Percentiles rank a stretch among this genome's conserved stretches.
Conservation (phyloP, 208 protist genomes). For the Trypanosoma cruzi region DNA sequence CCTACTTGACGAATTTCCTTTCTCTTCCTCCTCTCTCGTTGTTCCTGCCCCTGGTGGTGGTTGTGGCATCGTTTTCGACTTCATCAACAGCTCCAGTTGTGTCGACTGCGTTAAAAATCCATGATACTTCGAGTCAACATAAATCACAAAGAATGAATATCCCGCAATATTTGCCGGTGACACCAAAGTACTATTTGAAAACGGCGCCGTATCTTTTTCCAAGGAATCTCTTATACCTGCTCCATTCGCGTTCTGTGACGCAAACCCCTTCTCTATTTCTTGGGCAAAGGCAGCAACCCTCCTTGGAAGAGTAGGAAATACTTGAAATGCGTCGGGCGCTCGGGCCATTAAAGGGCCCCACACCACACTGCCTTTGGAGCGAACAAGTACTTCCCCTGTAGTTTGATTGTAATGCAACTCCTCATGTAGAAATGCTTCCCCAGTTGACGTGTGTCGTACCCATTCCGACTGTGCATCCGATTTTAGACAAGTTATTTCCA, state of each 20-base stretch:
- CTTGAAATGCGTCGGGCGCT: neutral
- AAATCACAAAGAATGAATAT: constrained; percentile 14
- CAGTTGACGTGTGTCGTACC: constrained; percentile 4
- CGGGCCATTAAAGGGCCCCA: neutral
- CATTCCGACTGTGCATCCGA: constrained; percentile 4
- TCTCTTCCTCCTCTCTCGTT: neutral
- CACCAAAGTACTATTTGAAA: neutral
- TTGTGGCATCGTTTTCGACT: neutral
- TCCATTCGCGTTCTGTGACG: neutral
- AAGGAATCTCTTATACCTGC: neutral
- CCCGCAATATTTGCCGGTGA: neutral
- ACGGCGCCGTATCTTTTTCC: neutral
- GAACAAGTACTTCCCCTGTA: neutral
- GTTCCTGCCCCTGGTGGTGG: neutral
- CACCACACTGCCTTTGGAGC: neutral
- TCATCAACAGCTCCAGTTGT: neutral
- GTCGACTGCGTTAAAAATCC: constrained; percentile 11
- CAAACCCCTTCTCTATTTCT: neutral
- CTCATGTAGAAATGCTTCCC: constrained; percentile 5
- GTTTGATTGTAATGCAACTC: constrained; percentile 4
- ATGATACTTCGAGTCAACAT: neutral
- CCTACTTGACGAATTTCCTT: neutral
- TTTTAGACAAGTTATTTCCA: neutral
- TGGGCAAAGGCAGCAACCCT: constrained; percentile 16
- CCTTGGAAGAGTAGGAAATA: neutral